These are phyloP conservation scores for Pisolithus sp. DNA, from an alignment of 768 basidiomycete species.

Conservation along the genomic window DNA sequence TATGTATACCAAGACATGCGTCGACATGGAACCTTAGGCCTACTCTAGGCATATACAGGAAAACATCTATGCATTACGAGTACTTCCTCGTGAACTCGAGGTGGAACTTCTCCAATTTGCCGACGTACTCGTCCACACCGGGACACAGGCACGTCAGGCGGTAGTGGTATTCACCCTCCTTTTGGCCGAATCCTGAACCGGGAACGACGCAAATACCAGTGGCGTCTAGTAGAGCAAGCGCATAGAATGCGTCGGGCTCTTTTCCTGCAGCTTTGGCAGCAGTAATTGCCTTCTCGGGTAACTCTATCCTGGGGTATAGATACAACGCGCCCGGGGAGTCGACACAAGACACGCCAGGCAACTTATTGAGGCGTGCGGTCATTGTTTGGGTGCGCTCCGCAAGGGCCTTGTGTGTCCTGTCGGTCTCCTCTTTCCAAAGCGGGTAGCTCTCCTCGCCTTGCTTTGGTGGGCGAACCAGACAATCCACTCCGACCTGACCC, in stretches of 20 bases:
- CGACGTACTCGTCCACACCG: conserved; percentile 88
- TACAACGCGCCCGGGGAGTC: conserved; percentile 90
- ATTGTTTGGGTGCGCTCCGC: conserved; percentile 65
- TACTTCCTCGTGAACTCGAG: conserved; percentile 51
- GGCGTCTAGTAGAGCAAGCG: conserved; percentile 73
- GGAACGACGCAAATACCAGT: conserved; percentile 94
- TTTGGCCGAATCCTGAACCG: conserved; percentile 93
- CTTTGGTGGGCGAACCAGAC: conserved; percentile 86
- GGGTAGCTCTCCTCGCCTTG: conserved; percentile 67
- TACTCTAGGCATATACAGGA: neutral
- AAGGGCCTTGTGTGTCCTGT: conserved; percentile 69
- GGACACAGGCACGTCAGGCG: conserved; percentile 92
- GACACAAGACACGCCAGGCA: conserved; percentile 88
- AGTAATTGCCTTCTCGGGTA: conserved; percentile 66
- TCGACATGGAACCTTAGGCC: neutral
- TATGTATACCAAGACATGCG: neutral
- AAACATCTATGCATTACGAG: conserved; percentile 6
- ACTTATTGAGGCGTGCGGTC: conserved; percentile 70
- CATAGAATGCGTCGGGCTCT: conserved; percentile 85
- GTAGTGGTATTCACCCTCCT: conserved; percentile 84
- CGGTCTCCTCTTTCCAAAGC: conserved; percentile 81
- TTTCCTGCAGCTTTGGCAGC: conserved; percentile 69
- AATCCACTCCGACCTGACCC: conserved; percentile 93
- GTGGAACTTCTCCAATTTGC: conserved; percentile 75
- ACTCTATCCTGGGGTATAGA: conserved; percentile 77